Conservation (phyloP, 1,284 basidiomycete genomes). For the Takashimella tepidaria region DNA sequence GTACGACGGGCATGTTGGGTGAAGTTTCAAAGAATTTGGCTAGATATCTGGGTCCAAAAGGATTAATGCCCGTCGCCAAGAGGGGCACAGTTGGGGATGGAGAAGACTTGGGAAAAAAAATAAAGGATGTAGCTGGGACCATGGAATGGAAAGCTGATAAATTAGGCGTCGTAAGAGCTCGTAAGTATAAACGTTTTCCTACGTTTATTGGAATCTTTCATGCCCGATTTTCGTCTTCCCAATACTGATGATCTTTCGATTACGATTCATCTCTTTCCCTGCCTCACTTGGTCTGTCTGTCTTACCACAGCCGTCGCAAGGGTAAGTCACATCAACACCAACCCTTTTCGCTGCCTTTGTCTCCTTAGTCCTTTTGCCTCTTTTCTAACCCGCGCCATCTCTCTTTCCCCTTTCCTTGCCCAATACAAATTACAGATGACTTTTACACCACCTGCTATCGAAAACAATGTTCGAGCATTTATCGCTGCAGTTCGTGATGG, state of each 20-base stretch:
- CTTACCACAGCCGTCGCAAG: slow-evolving; percentile 15
- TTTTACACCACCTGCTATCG: slow-evolving; percentile 69
- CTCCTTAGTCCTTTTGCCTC: too few species aligned
- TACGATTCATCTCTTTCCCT: neutral
- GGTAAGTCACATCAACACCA: too few species aligned
- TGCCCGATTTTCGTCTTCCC: too few species aligned
- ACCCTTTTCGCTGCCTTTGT: too few species aligned
- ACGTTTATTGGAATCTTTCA: too few species aligned
- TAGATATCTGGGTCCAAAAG: slow-evolving; percentile 84
- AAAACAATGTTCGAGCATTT: slow-evolving; percentile 74
- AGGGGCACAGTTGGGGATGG: slow-evolving; percentile 91
- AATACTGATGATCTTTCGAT: too few species aligned
- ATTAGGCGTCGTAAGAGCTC: slow-evolving; percentile 72
- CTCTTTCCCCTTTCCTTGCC: too few species aligned
- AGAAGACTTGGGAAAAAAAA: slow-evolving; percentile 60
- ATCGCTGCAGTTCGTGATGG: slow-evolving; percentile 58
- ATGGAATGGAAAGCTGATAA: slow-evolving; percentile 93
- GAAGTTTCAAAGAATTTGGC: slow-evolving; percentile 76
- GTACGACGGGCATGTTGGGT: slow-evolving; percentile 72
- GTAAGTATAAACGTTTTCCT: slow-evolving; percentile 49
- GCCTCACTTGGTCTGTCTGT: neutral
- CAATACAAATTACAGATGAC: slow-evolving; percentile 60
- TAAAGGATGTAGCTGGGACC: slow-evolving; percentile 71
- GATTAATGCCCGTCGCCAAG: slow-evolving; percentile 90
- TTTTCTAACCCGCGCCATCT: neutral